A percentile compares a stretch with the other conserved stretches of the same genome.
Evolutionary conservation across 192 early-diverging fungal species (phyloP).

Genomic region (Jimgerdemannia flammicorona): DNA sequence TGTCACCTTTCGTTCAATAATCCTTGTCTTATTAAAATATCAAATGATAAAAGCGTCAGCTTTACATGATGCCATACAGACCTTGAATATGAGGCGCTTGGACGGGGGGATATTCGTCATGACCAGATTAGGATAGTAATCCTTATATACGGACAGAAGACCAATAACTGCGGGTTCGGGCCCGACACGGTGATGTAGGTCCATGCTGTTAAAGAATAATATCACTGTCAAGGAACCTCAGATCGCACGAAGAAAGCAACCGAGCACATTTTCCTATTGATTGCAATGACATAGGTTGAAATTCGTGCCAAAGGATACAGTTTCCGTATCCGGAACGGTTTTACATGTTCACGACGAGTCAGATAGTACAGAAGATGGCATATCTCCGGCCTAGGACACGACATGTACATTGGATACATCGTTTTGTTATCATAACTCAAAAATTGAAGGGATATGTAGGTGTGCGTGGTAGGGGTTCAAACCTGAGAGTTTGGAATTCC

Average conservation of each 20-base stretch:
- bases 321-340: conserved; percentile 45
- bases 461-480: neutral
- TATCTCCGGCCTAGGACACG: conserved; percentile 27
- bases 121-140: conserved; percentile 41
- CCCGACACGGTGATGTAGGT: conserved; percentile 28
- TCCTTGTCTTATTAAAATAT: too few species aligned
- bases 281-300: neutral
- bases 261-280: neutral
- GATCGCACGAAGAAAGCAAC: neutral
- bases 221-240: neutral
- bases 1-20: too few species aligned
- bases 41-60: neutral
- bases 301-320: conserved; percentile 23
- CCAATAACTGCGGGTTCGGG: conserved; percentile 37
- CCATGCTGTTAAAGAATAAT: conserved; percentile 22
- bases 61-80: neutral
- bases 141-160: conserved; percentile 42
- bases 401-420: neutral
- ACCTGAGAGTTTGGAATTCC: conserved; percentile 39
- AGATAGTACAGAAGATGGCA: conserved; percentile 49
- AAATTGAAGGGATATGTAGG: neutral
- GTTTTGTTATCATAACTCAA: neutral
- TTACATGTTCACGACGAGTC: conserved; percentile 45
- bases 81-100: conserved; percentile 33
- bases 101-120: conserved; percentile 23